Conservation (phyloP, 352 stramenopile genomes). For the Globisporangium middletonii region DNA sequence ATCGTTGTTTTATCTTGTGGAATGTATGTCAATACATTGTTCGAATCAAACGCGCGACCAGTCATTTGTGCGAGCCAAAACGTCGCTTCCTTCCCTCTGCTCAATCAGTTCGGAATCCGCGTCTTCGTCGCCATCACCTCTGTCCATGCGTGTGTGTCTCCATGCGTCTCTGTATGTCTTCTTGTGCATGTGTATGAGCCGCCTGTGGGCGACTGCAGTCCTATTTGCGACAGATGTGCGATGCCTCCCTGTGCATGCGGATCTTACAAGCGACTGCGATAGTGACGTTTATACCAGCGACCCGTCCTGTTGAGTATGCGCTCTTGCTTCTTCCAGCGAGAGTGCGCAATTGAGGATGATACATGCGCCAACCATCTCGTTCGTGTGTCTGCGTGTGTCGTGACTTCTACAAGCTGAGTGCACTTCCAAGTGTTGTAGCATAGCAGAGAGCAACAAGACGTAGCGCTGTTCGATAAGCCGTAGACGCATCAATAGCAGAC, state of each 20-base stretch:
- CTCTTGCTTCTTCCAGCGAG: conserved; percentile 58
- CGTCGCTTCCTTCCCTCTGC: no score
- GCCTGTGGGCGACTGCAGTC: conserved; percentile 33
- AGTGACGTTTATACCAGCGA: conserved; percentile 83
- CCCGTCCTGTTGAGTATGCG: conserved; percentile 81
- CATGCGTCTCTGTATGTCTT: neutral
- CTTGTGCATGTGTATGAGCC: neutral
- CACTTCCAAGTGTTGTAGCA: no score
- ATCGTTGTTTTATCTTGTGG: no score
- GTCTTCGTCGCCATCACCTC: no score
- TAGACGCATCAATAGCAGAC: neutral
- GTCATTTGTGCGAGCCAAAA: conserved; percentile 9
- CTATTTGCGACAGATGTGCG: conserved; percentile 83
- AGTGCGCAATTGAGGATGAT: conserved; percentile 77
- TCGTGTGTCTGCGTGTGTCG: neutral
- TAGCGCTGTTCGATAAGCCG: no score
- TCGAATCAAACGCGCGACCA: conserved; percentile 2
- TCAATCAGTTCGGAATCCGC: no score
- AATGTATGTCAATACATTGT: neutral
- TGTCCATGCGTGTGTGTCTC: neutral
- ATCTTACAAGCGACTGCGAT: conserved; percentile 85
- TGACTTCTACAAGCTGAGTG: no score
- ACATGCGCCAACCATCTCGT: conserved; percentile 21
- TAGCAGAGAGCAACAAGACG: no score
- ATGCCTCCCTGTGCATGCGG: conserved; percentile 45